Percentiles rank a stretch among this genome's conserved stretches.
phyloP scores from a whole-genome alignment of 2,329 filamentous ascomycete species.

The Leptodontidium sp. region DNA sequence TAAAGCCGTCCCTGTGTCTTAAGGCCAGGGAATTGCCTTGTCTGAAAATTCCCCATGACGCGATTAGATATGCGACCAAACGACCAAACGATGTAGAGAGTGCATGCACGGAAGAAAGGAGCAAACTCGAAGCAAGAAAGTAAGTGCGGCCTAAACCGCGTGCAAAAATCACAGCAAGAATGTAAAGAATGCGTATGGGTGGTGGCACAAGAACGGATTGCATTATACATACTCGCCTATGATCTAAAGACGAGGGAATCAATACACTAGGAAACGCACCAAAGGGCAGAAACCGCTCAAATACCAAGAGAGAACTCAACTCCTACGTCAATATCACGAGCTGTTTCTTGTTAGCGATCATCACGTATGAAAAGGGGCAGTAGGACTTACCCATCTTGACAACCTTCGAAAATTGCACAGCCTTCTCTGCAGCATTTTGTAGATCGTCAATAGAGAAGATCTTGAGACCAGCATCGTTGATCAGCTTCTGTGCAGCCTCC shows the following conservation, averaged over 20 bases:
- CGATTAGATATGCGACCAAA: too few species aligned
- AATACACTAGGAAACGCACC: conserved; percentile 44
- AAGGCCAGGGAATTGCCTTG: too few species aligned
- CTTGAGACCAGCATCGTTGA: conserved; percentile 98
- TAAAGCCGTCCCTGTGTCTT: too few species aligned
- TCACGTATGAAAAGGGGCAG: background rate
- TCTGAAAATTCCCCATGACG: too few species aligned
- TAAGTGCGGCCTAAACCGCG: background rate
- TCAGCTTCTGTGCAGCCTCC: conserved; percentile 88
- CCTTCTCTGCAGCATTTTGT: conserved; percentile 96
- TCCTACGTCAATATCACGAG: conserved; percentile 95
- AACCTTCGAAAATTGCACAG: conserved; percentile 98
- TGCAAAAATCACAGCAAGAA: background rate
- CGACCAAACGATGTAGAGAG: background rate
- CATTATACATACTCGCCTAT: conserved; percentile 46
- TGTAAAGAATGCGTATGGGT: background rate
- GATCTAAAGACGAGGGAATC: conserved; percentile 44
- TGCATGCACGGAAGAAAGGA: background rate
- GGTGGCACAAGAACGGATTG: conserved; percentile 28
- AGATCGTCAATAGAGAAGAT: conserved; percentile 99
- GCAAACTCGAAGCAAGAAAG: background rate
- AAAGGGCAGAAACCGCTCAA: conserved; percentile 53
- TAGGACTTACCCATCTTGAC: conserved; percentile 88
- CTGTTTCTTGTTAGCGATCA: conserved; percentile 53
- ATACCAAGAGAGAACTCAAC: conserved; percentile 96